phyloP scores from a whole-genome alignment of 2,329 filamentous ascomycete species.

The Sphaerostilbella broomeana region DNA sequence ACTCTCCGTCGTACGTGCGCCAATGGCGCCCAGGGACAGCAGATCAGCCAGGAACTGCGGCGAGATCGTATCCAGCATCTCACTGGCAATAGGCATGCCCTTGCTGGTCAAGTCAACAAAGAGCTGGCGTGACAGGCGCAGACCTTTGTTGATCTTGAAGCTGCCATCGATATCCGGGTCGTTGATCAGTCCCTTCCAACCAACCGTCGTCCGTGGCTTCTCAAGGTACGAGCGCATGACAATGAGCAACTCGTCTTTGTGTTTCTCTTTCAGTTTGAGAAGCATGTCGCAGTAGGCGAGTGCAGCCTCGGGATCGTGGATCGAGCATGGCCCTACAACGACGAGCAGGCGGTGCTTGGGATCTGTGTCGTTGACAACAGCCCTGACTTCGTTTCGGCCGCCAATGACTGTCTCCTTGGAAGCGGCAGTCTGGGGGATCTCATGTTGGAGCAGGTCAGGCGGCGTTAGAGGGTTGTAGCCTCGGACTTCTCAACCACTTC shows the following conservation, averaged over 20 bases:
- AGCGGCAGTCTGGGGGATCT: slow-evolving; percentile 60
- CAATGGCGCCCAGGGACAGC: slow-evolving; percentile 85
- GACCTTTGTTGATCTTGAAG: slow-evolving; percentile 98
- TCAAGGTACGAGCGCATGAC: slow-evolving; percentile 98
- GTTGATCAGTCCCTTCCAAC: slow-evolving; percentile 98
- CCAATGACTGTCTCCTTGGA: slow-evolving; percentile 55
- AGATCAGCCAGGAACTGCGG: slow-evolving; percentile 94
- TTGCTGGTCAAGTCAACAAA: slow-evolving; percentile 86
- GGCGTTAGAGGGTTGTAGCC: slow-evolving; percentile 92
- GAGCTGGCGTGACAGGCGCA: slow-evolving; percentile 78
- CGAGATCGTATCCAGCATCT: slow-evolving; percentile 97
- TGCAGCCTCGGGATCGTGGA: slow-evolving; percentile 87
- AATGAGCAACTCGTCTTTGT: slow-evolving; percentile 82
- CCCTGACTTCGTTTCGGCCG: slow-evolving; percentile 57
- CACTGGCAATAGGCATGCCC: slow-evolving; percentile 93
- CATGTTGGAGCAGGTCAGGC: slow-evolving; percentile 90
- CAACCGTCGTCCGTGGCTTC: slow-evolving; percentile 95
- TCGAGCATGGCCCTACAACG: slow-evolving; percentile 91
- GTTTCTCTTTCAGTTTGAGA: slow-evolving; percentile 74
- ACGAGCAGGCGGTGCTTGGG: slow-evolving; percentile 57
- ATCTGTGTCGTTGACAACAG: slow-evolving; percentile 62
- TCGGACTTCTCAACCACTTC: slow-evolving; percentile 48
- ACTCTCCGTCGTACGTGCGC: slow-evolving; percentile 92
- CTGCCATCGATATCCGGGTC: slow-evolving; percentile 97
- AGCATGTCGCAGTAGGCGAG: slow-evolving; percentile 89